Evolutionary conservation across 257 asterid genomes (phyloP).

Genomic region (Solanum bulbocastanum): DNA sequence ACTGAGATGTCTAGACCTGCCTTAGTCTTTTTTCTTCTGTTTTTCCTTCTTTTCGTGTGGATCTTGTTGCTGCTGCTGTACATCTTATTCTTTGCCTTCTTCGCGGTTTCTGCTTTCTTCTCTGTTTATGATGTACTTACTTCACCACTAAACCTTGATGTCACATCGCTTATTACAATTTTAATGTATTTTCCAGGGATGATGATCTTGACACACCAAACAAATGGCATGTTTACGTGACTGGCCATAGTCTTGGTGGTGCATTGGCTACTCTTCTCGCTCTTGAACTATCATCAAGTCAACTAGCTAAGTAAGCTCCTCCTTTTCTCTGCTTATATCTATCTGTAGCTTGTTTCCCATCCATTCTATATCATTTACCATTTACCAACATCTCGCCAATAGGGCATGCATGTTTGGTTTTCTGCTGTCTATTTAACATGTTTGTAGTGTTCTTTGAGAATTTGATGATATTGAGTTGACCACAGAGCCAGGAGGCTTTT

Average conservation of each 20-base stretch:
- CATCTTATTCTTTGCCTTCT: background rate
- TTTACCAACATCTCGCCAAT: background rate
- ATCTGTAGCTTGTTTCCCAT: background rate
- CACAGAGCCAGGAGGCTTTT: background rate
- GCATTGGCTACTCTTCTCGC: constrained; percentile 97
- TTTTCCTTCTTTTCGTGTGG: background rate
- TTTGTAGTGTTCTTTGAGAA: background rate
- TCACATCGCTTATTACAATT: background rate
- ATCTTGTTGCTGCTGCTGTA: background rate
- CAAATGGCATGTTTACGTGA: constrained; percentile 83
- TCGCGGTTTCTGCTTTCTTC: background rate
- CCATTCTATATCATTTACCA: background rate
- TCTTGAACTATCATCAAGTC: constrained; percentile 80
- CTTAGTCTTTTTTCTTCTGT: background rate
- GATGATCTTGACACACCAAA: constrained; percentile 34
- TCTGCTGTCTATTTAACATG: background rate
- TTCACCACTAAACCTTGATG: background rate
- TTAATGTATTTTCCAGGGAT: constrained; percentile 31
- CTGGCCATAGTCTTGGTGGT: constrained; percentile 98
- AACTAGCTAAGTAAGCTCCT: constrained; percentile 67
- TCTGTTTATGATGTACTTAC: background rate
- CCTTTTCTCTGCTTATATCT: background rate
- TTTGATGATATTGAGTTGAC: background rate
- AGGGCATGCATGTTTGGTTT: background rate
- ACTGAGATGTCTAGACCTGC: background rate